phyloP scores from a whole-genome alignment of 768 basidiomycete genomes.

The Mycena galopus region DNA sequence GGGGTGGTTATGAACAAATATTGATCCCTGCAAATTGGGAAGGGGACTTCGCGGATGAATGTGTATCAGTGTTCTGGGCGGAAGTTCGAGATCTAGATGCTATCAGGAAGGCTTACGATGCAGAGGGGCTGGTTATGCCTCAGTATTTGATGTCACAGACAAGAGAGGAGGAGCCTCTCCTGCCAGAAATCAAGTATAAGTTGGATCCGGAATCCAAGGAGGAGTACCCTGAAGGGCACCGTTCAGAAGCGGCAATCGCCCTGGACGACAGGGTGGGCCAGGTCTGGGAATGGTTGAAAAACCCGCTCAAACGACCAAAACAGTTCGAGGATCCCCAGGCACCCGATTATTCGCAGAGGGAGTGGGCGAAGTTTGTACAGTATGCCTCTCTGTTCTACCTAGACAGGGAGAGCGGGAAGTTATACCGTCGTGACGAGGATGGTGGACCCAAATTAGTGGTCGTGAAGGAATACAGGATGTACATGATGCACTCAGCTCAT shows the following conservation, averaged over 20 bases:
- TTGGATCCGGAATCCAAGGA: neutral
- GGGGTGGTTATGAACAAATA: neutral
- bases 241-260: neutral
- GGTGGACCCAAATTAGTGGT: neutral
- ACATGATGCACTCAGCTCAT: neutral
- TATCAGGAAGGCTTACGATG: neutral
- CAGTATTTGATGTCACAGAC: neutral
- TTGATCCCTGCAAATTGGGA: neutral
- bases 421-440: neutral
- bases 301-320: neutral
- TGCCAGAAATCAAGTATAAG: neutral
- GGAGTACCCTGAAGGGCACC: neutral
- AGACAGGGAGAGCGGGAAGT: neutral
- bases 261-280: neutral
- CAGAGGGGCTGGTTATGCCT: neutral
- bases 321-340: constrained; percentile 1
- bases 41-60: constrained; percentile 1
- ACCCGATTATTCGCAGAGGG: too few species aligned
- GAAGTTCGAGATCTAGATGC: neutral
- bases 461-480: neutral
- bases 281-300: neutral
- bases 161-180: neutral
- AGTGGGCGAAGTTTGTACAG: neutral
- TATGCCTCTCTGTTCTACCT: neutral
- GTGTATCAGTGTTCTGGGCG: neutral